A percentile compares a stretch with the other conserved stretches of the same genome.
These are phyloP conservation scores for Lachancea sp. DNA, from an alignment of 805 yeast genomes.

Conservation along the genomic window DNA sequence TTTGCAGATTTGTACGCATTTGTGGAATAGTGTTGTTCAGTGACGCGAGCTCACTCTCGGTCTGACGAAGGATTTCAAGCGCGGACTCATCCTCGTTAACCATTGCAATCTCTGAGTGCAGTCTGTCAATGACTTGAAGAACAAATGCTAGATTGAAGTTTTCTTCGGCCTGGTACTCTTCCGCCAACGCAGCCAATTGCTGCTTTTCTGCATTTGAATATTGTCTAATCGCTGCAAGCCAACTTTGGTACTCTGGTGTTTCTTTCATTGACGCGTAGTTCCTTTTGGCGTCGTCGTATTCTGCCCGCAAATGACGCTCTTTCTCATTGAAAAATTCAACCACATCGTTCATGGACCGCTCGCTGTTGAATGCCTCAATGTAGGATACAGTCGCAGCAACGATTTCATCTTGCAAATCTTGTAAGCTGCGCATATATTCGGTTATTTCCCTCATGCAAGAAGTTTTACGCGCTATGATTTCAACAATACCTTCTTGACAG, in stretches of 20 bases:
- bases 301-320: slow-evolving; percentile 24
- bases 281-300: slow-evolving; percentile 27
- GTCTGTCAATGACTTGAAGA: slow-evolving; percentile 36
- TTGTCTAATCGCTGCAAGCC: slow-evolving; percentile 26
- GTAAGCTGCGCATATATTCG: slow-evolving; percentile 19
- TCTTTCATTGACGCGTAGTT: slow-evolving; percentile 21
- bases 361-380: slow-evolving; percentile 39
- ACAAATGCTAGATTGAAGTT: slow-evolving; percentile 37
- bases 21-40: slow-evolving; percentile 22
- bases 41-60: slow-evolving; percentile 19
- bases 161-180: slow-evolving; percentile 31
- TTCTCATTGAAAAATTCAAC: slow-evolving; percentile 27
- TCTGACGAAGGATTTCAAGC: slow-evolving; percentile 29
- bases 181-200: slow-evolving; percentile 37
- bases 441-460: slow-evolving; percentile 19
- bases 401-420: slow-evolving; percentile 23
- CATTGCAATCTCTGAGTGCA: slow-evolving; percentile 41
- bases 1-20: slow-evolving; percentile 15
- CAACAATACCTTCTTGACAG: slow-evolving; percentile 28
- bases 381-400: slow-evolving; percentile 23
- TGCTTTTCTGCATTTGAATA: slow-evolving; percentile 38
- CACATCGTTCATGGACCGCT: slow-evolving; percentile 28
- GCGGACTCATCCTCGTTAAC: slow-evolving; percentile 36
- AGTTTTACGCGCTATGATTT: slow-evolving; percentile 20
- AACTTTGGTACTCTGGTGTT: slow-evolving; percentile 22